A percentile compares a stretch with the other conserved stretches of the same genome.
Evolutionary conservation across 371 early-diverging fungal species (phyloP).

Genomic region (Coemansia sp.): DNA sequence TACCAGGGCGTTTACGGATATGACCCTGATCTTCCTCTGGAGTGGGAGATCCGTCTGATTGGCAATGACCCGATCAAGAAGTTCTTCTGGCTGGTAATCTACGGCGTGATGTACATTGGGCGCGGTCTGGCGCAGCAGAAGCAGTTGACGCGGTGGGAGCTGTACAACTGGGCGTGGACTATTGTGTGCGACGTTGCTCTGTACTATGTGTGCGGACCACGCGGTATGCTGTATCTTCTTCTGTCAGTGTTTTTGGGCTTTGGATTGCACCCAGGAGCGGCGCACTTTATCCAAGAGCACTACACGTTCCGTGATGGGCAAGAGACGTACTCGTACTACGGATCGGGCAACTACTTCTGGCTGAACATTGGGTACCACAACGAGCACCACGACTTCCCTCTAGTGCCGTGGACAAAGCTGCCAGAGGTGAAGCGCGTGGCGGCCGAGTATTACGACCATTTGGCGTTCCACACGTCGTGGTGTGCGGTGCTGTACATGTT

Average conservation of each 20-base stretch:
- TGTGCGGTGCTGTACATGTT: constrained; percentile 78
- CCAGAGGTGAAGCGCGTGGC: constrained; percentile 80
- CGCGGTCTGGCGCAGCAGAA: constrained; percentile 81
- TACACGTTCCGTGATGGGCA: constrained; percentile 93
- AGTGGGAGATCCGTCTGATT: constrained; percentile 81
- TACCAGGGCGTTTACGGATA: constrained; percentile 94
- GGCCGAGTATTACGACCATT: constrained; percentile 85
- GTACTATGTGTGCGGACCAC: constrained; percentile 61
- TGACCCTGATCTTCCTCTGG: constrained; percentile 93
- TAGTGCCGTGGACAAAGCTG: constrained; percentile 86
- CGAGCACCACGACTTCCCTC: constrained; percentile 96
- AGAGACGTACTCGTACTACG: constrained; percentile 98
- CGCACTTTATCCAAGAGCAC: constrained; percentile 97
- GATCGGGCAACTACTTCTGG: constrained; percentile 77
- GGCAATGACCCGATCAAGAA: constrained; percentile 71
- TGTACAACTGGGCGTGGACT: constrained; percentile 73
- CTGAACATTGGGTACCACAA: constrained; percentile 94
- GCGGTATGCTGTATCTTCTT: constrained; percentile 73
- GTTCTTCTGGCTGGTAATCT: constrained; percentile 79
- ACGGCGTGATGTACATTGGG: constrained; percentile 87
- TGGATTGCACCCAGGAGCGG: constrained; percentile 92
- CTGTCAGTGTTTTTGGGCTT: constrained; percentile 85
- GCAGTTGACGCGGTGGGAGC: constrained; percentile 72
- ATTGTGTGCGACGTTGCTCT: constrained; percentile 62
- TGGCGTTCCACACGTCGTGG: constrained; percentile 91